Conservation (phyloP, 306 rosid genomes). For the Cicer cuneatum region DNA sequence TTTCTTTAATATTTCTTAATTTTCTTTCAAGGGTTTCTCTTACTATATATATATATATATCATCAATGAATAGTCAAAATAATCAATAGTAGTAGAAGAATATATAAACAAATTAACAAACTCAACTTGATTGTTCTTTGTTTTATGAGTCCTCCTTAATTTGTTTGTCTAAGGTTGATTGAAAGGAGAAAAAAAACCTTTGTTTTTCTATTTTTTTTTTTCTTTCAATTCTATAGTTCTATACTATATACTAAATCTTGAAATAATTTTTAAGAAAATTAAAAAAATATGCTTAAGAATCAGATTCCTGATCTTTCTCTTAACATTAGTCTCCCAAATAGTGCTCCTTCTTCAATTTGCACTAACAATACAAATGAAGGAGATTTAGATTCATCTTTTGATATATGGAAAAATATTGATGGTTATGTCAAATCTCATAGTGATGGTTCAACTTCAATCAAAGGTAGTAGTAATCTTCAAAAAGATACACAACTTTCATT, state of each 20-base stretch:
- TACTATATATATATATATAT: not conserved
- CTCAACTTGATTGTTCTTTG: slow-evolving; percentile 28
- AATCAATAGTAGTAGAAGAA: not conserved
- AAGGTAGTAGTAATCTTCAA: slow-evolving; percentile 21
- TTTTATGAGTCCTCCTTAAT: slow-evolving; percentile 34
- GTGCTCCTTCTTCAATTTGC: slow-evolving; percentile 60
- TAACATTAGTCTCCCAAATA: slow-evolving; percentile 75
- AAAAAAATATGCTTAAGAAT: slow-evolving; percentile 52
- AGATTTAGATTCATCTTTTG: slow-evolving; percentile 48
- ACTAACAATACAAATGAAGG: slow-evolving; percentile 31
- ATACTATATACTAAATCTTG: slow-evolving; percentile 10
- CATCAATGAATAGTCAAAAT: slow-evolving; percentile 12
- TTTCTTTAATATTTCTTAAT: slow-evolving; percentile 39
- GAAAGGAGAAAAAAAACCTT: not conserved
- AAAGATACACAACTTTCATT: slow-evolving; percentile 60
- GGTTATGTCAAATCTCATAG: slow-evolving; percentile 52
- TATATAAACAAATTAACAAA: slow-evolving; percentile 1
- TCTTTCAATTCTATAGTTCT: not conserved
- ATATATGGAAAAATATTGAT: slow-evolving; percentile 51
- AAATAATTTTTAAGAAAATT: slow-evolving; percentile 35
- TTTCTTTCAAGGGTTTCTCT: not conserved
- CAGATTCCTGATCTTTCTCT: slow-evolving; percentile 88
- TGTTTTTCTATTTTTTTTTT: not conserved
- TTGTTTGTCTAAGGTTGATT: slow-evolving; percentile 1
- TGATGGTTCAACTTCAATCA: slow-evolving; percentile 51